Evolutionary conservation across 2,329 filamentous ascomycete species (phyloP), one percentile per base, ranked within the genome.

Genomic region (Trichoderma atroviride): DNA sequence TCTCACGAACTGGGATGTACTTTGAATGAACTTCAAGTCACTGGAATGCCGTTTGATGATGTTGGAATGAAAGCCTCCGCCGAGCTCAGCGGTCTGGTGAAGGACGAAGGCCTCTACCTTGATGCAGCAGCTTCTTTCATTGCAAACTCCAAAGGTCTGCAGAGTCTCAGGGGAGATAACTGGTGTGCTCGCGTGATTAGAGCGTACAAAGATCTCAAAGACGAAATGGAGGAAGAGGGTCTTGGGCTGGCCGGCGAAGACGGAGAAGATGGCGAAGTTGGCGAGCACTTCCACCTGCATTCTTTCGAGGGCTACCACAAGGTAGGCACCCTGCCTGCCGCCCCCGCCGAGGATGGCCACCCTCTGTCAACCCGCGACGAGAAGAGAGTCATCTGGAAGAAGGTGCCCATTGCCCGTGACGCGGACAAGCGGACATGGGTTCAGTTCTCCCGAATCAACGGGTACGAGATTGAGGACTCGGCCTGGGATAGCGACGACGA

Each of bases 1-100:
- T 83, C 83, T 19, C 85, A 87, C 70, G 84, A 87, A 71, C 79
- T 87, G 4, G 84, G 84, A 3, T 86, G 83, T 71, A 85, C 81
- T 4, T 74, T 88, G 7, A 84, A 87, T 69, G 85, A 87, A 74
- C 78, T 87, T 52, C 80, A 84, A 58, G 74, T 87, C 27, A 87
- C 85, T 0, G 86, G 86, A 9, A 78, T 87, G 69, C 85, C 85
- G 0, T 79, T 78, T 52, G 84, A 86, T 68, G 82, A 85, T 22
- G 78, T 80, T 9, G 85, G 85, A 2, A 76, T 80, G 69, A 84
- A 84, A 70, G 82, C 82, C 14, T 80, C 80, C 9, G 78, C 78
- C 3, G 84, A 87, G 72, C 76, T 87, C 50, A 80, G 80, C n/a
- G 84, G 84, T 4, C 81, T 87, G 75, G 75, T 87, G 67, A 86